Evolutionary conservation across 495 filamentous ascomycete species (phyloP), one percentile per base, ranked within the genome.

Genomic region (Bryoglossum gracile): DNA sequence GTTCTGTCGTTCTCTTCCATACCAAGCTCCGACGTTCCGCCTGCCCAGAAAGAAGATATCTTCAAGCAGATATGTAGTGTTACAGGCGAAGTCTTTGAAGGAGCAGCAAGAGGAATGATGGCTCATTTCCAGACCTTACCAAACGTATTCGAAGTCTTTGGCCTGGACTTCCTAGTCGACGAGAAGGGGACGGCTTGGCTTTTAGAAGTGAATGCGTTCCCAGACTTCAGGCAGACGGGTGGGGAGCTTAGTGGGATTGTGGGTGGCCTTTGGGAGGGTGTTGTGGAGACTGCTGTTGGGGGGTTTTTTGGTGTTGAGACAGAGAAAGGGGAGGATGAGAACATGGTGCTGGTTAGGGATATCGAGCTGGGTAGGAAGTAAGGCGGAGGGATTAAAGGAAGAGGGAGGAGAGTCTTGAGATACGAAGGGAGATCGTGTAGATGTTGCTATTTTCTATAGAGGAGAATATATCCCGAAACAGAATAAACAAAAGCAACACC

Each of bases 141-240:
- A 0, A 87, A 92, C 59, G 86, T 82, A 2, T 97, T 96, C 59
- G 92, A 98, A 72, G 65, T 95, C 18, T 98, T 84, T 60, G 92
- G 92, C 1, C 57, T 97, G 19, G 92, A 98, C 60, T 98, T 94
- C 61, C 56, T 98, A 52, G 81, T 95, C 10, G 87, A 90, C 62
- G 74, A 64, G 4, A 38, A 52, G 3, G 80, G 80, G 0, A 72
- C 48, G 3, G 76, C 80, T 17, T 95, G 77, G 74, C 65, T 97
- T 58, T 64, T 98, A 43, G 92, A 98, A 71, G 76, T 94, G n/a
- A 98, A 98, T 67, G 85, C 91, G 0, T 98, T 90, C 64, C 92
- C 92, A 37, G 92, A 98, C 66, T 96, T 96, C 58, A 78, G 65
- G 59, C 91, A 96, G 76, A 95, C 88, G 10, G 91, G 92, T 2